phyloP scores from a whole-genome alignment of 306 rosid genomes.

The Comarum palustre region DNA sequence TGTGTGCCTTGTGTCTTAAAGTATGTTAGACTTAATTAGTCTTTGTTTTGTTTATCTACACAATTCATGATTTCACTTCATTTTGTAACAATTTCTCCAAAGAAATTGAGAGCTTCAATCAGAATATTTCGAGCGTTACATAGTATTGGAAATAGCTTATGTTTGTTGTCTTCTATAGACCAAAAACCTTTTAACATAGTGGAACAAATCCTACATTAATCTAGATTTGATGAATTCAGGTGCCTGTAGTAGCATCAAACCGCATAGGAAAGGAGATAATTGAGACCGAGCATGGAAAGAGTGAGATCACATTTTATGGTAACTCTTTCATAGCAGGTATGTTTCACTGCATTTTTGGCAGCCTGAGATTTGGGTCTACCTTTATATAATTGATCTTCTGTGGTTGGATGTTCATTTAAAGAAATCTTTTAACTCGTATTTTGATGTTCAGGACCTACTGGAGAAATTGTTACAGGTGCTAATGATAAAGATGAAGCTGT shows the following conservation, averaged over 20 bases:
- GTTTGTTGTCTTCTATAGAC: not conserved
- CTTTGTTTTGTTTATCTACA: not conserved
- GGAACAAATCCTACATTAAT: not conserved
- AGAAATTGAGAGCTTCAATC: not conserved
- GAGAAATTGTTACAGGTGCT: constrained; percentile 81
- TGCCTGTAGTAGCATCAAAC: constrained; percentile 89
- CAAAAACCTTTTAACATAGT: not conserved
- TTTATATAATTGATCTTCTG: not conserved
- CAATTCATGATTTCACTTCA: not conserved
- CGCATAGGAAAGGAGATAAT: constrained; percentile 82
- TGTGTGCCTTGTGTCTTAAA: not conserved
- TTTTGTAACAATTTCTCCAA: not conserved
- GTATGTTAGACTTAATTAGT: not conserved
- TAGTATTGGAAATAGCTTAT: not conserved
- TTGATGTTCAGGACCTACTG: constrained; percentile 69
- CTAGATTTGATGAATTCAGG: constrained; percentile 50
- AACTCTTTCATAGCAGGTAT: constrained; percentile 95
- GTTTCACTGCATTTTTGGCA: constrained; percentile 1
- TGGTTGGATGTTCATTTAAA: not conserved
- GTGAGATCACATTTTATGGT: constrained; percentile 75
- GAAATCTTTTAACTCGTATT: not conserved
- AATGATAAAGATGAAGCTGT: constrained; percentile 73
- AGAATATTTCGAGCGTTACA: not conserved
- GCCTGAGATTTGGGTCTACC: constrained; percentile 5
- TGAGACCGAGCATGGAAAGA: constrained; percentile 84